A percentile compares a stretch with the other conserved stretches of the same genome.
These are phyloP conservation scores for Zangia roseola DNA, from an alignment of 768 basidiomycete genomes.

Conservation along the genomic window DNA sequence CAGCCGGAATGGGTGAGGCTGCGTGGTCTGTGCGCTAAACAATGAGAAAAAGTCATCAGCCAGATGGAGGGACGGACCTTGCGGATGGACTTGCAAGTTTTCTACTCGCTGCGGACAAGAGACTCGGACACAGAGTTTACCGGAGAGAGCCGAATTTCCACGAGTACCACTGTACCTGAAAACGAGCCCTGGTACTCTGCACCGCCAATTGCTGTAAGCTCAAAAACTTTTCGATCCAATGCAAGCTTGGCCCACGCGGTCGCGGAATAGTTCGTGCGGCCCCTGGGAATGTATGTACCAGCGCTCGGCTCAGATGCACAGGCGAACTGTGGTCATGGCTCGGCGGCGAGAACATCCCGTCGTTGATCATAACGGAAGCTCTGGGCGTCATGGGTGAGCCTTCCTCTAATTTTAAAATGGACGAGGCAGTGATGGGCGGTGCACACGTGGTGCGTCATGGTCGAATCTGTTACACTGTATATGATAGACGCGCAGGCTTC, in stretches of 20 bases:
- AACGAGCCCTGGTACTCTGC: background rate
- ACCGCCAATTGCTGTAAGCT: no score
- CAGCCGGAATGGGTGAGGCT: slow-evolving; percentile 46
- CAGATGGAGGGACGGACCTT: no score
- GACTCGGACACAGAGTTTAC: no score
- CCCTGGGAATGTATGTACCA: no score
- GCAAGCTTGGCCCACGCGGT: no score
- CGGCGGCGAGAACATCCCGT: slow-evolving; percentile 1
- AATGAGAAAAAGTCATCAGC: slow-evolving; percentile 4
- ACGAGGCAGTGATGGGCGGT: slow-evolving; percentile 21
- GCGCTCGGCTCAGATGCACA: no score
- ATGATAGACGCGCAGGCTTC: slow-evolving; percentile 14
- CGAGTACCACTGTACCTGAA: background rate
- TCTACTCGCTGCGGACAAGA: no score
- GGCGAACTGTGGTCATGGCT: background rate
- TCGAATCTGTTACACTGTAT: background rate
- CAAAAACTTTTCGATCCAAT: no score
- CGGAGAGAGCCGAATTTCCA: background rate
- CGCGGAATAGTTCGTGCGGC: no score
- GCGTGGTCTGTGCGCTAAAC: slow-evolving; percentile 33
- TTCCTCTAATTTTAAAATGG: background rate
- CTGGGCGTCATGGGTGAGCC: no score
- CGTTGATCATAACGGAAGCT: background rate
- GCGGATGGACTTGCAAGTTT: no score
- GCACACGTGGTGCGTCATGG: slow-evolving; percentile 6